Evolutionary conservation across 306 rosid species (phyloP).

Genomic region (Prunus davidiana): DNA sequence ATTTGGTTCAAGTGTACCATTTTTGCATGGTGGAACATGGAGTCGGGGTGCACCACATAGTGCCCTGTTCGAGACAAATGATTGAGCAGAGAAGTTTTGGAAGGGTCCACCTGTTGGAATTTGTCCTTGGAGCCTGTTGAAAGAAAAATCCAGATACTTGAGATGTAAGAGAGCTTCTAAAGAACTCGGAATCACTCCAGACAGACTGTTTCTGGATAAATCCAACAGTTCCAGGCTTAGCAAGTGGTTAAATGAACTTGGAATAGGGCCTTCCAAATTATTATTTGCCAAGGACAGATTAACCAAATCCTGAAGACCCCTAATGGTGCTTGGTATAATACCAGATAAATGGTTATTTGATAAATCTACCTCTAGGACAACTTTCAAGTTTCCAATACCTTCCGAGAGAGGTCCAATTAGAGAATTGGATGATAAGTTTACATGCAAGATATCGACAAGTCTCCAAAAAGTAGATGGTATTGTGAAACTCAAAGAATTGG

Average conservation of each 20-base stretch:
- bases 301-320: not conserved
- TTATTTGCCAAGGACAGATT: not conserved
- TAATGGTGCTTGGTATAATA: not conserved
- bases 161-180: too few relatives aligned
- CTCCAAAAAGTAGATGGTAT: too few relatives aligned
- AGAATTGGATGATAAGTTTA: slow-evolving; percentile 12
- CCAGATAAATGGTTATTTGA: slow-evolving; percentile 3
- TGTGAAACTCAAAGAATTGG: too few relatives aligned
- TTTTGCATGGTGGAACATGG: slow-evolving; percentile 16
- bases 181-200: too few relatives aligned
- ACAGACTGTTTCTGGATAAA: not conserved
- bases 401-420: not conserved
- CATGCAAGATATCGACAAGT: not conserved
- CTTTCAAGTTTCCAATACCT: not conserved
- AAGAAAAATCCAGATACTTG: too few relatives aligned
- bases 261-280: slow-evolving; percentile 8
- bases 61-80: slow-evolving; percentile 22
- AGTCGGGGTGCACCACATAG: slow-evolving; percentile 24
- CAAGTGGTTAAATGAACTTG: not conserved
- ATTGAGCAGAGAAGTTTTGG: slow-evolving; percentile 7
- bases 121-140: slow-evolving; percentile 20
- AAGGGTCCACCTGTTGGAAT: slow-evolving; percentile 27
- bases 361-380: not conserved
- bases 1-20: not conserved
- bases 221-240: not conserved